Conservation (phyloP, 768 basidiomycete species). For the Strobilomyces confusus region DNA sequence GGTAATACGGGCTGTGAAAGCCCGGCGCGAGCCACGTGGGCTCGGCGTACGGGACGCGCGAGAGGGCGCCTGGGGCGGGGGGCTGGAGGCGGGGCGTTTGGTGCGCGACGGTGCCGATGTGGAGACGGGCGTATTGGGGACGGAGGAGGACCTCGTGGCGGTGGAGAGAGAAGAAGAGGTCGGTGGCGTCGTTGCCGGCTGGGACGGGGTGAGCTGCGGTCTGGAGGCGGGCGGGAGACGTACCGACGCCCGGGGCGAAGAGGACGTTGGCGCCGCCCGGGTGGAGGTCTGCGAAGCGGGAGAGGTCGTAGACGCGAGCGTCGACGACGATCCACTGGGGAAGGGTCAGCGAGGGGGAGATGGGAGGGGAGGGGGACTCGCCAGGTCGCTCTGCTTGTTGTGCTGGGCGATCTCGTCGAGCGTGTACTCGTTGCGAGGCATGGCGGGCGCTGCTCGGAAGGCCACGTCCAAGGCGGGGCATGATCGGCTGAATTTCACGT, state of each 20-base stretch:
- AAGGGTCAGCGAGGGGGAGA: neutral
- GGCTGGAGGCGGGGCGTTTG: constrained; percentile 54
- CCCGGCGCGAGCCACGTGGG: constrained; percentile 73
- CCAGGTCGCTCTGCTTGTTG: constrained; percentile 80
- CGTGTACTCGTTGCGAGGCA: neutral
- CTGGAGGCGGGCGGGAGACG: neutral
- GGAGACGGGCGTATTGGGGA: constrained; percentile 68
- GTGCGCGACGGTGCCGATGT: constrained; percentile 58
- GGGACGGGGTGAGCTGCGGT: neutral
- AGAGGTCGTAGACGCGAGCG: constrained; percentile 76
- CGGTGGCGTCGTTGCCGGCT: constrained; percentile 75
- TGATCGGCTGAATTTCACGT: too few relatives aligned
- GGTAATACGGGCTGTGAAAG: constrained; percentile 75
- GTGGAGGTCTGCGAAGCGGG: constrained; percentile 78
- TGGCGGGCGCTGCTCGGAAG: neutral
- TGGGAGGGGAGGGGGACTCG: constrained; percentile 30
- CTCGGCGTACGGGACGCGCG: constrained; percentile 80
- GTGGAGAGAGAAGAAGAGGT: constrained; percentile 83
- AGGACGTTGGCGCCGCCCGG: constrained; percentile 80
- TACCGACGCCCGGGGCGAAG: constrained; percentile 62
- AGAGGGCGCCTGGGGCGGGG: constrained; percentile 58
- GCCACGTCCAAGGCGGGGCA: too few relatives aligned
- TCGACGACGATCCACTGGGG: constrained; percentile 78
- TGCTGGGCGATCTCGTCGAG: constrained; percentile 77
- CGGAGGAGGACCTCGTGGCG: constrained; percentile 73